phyloP scores from a whole-genome alignment of 768 basidiomycete species.

The Trichaptum fuscoviolaceum region DNA sequence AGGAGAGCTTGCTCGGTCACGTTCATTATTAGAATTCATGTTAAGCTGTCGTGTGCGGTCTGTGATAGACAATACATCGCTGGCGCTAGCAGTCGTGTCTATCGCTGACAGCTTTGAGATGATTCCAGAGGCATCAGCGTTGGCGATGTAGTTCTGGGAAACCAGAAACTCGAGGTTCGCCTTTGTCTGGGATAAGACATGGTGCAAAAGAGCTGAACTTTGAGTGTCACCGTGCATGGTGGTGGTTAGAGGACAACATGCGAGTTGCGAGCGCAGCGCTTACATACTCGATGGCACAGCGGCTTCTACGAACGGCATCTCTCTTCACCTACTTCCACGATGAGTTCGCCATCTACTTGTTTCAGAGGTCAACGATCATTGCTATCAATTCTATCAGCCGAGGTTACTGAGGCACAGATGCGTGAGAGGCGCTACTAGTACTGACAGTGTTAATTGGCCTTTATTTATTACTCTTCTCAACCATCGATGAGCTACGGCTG shows the following conservation, averaged over 20 bases:
- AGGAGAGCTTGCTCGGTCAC: background rate
- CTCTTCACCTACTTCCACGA: background rate
- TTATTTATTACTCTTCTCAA: background rate
- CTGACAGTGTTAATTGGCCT: background rate
- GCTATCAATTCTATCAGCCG: background rate
- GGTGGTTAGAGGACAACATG: background rate
- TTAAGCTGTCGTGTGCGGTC: background rate
- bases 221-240: background rate
- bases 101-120: constrained; percentile 36
- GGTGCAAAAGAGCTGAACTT: constrained; percentile 46
- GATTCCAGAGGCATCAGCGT: constrained; percentile 43
- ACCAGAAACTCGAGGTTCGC: constrained; percentile 54
- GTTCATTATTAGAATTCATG: background rate
- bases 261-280: background rate
- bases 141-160: constrained; percentile 47
- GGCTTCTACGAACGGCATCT: background rate
- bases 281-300: background rate
- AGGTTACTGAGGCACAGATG: background rate
- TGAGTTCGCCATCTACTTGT: background rate
- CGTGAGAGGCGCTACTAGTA: background rate
- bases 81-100: background rate
- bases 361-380: background rate
- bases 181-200: constrained; percentile 53
- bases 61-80: background rate
- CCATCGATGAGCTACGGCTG: background rate